Base-by-base conservation (phyloP, 2,329 filamentous ascomycete species). In the Curvularia lunata region DNA sequence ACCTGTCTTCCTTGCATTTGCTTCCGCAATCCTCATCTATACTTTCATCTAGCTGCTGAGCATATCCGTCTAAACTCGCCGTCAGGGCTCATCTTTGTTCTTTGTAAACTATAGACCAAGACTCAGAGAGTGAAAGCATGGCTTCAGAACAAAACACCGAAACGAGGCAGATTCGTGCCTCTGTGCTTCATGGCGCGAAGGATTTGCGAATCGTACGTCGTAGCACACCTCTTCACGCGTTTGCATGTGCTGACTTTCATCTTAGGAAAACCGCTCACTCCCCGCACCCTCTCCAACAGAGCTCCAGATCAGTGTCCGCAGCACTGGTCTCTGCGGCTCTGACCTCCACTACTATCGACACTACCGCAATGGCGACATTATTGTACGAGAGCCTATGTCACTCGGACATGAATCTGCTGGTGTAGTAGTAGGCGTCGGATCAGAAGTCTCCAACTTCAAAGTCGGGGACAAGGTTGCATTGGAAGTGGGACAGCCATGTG, bases 401-500 rank as follows among this genome's bases (percentile, higher is more conserved):
- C 86, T 96, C 0, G 88, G 88, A 66, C 88, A 91, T 74, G 88
- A 90, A 74, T 93, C 92, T 13, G 85, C 91, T 8, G 93, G 92
- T 58, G 89, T 91, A 27, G 83, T 98, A 40, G 86, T 92, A 52
- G 84, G 85, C 45, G 82, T 91, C 40, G 92, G 92, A 19, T 74
- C 83, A 1, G 80, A 80, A 12, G 89, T 92, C 5, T 86, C 80
- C 42, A 79, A 77, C 30, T 85, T 96, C 62, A 80, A 85, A 65
- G 73, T 83, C 10, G 93, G 93, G 56, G 93, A 97, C 79, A 88
- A 91, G 68, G 89, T 97, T 19, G 92, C 94, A n/a, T 82, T 98
- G 41, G 94, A 98, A 82, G 94, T 96, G 13, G 94, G 94, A 49
- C 85, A 91, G 51, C 91, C 92, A 0, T 98, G 94, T 80, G 87